Evolutionary conservation across 1,284 basidiomycete genomes (phyloP), one percentile per base, ranked within the genome.

Genomic region (Sphaerobolus stellatus): DNA sequence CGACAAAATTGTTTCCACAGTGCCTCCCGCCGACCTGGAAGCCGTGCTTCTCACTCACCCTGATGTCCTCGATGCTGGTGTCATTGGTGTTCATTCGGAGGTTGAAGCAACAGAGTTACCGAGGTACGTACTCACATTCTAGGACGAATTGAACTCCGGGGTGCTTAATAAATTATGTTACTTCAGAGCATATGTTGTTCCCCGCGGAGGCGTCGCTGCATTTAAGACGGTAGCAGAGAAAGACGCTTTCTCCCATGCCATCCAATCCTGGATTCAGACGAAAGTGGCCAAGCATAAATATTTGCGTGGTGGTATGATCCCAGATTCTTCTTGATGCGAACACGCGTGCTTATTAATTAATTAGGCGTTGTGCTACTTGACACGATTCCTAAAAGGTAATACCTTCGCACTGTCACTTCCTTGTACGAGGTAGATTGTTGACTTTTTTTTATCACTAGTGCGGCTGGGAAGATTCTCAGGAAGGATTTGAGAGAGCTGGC

Each of bases 21-120:
- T 94, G 14, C 82, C 92, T 0, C 91, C 91, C 1, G 90, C 91
- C 0, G 91, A 93, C 61, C 76, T 94, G 2, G 91, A 94, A 65
- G 78, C 79, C 34, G 68, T 92, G 0, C 78, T 94, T 1, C 70
- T 93, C n/a, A 79, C 79, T 4, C 88, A 93, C 61, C 83, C 86
- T 0, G 79, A 86, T 3, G 74, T 91, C 24, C 81, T 81, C 3
- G 90, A 93, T 61, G 76, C 78, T 0, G 90, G 83, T 6, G 88
- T 92, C 4, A 84, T 92, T 53, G 87, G 88, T 1, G 71, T 92
- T 2, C 73, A 84, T 2, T 79, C 77, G 56, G 70, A 72, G 2
- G 75, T 75, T 48, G 77, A 88, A 61, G 86, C 82, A 1, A 90
- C 90, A 2, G 90, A 94, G 65, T 75, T 92, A 13, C 91, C 91